Evolutionary conservation across 768 basidiomycete genomes (phyloP).

Genomic region (Pleurotus ostreatus): DNA sequence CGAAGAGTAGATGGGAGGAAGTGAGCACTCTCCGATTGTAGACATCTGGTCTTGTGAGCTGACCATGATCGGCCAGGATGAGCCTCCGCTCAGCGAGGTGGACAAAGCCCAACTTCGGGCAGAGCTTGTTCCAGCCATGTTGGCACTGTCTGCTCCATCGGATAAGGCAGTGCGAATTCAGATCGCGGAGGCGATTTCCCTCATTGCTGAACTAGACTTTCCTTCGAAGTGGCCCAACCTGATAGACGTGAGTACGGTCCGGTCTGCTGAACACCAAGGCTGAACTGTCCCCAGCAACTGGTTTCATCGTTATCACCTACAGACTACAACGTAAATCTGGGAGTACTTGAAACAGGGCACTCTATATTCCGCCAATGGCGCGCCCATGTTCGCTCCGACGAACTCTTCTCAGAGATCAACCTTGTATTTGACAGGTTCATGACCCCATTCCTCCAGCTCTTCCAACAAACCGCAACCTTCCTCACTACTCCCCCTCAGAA

Average conservation of each 20-base stretch:
- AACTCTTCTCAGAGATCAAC: conserved; percentile 88
- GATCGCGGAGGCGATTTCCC: conserved; percentile 88
- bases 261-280: neutral
- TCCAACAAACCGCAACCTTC: conserved; percentile 57
- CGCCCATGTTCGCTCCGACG: conserved; percentile 81
- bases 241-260: conserved; percentile 67
- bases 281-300: conserved; percentile 64
- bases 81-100: conserved; percentile 59
- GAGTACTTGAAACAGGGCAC: conserved; percentile 91
- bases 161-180: conserved; percentile 78
- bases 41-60: neutral
- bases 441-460: conserved; percentile 78
- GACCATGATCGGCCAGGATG: conserved; percentile 46
- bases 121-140: conserved; percentile 89
- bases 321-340: conserved; percentile 83
- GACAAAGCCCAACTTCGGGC: conserved; percentile 74
- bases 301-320: conserved; percentile 75
- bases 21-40: conserved; percentile 34
- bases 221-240: conserved; percentile 85
- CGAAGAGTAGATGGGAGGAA: conserved; percentile 87
- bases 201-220: conserved; percentile 91
- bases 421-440: conserved; percentile 83
- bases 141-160: conserved; percentile 67
- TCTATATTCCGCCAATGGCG: conserved; percentile 96
- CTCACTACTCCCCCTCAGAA: conserved; percentile 40